A percentile compares a stretch with the other conserved stretches of the same genome.
These are phyloP conservation scores for Coemansia sp. DNA, from an alignment of 192 early-diverging fungal species.

Conservation along the genomic window DNA sequence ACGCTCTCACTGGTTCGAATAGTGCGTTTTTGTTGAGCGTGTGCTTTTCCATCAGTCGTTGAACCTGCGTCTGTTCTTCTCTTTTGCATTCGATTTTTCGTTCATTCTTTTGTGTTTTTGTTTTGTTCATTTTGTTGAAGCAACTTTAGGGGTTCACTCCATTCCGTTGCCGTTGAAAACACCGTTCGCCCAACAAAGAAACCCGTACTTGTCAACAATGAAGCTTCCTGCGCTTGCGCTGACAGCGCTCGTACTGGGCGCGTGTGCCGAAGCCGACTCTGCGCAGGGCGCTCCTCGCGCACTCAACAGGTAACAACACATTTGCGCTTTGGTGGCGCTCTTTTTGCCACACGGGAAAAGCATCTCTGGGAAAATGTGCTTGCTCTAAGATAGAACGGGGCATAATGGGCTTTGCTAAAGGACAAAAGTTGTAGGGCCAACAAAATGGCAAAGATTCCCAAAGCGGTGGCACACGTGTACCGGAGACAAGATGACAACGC, in stretches of 20 bases:
- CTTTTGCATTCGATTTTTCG: not conserved
- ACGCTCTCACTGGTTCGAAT: too few species aligned
- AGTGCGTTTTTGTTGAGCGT: too few species aligned
- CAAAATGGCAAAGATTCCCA: conserved; percentile 16
- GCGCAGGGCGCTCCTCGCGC: not conserved
- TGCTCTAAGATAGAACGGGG: not conserved
- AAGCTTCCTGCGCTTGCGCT: conserved; percentile 1
- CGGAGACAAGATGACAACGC: conserved; percentile 10
- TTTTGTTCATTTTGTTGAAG: not conserved
- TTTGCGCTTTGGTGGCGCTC: not conserved
- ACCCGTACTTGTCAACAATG: not conserved
- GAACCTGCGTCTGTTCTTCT: conserved; percentile 3
- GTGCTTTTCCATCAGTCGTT: too few species aligned
- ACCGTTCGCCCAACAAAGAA: too few species aligned
- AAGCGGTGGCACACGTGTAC: not conserved
- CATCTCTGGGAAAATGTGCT: too few species aligned
- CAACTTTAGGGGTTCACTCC: too few species aligned
- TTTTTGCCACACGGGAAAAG: not conserved
- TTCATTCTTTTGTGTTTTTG: conserved; percentile 1
- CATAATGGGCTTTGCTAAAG: not conserved
- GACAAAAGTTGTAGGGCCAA: conserved; percentile 9
- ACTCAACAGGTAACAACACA: conserved; percentile 3
- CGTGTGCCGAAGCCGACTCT: not conserved
- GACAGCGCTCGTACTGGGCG: conserved; percentile 4
- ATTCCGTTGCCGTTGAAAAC: too few species aligned